Evolutionary conservation across 2,329 filamentous ascomycete species (phyloP).

Genomic region (Penicillium capsulatum): DNA sequence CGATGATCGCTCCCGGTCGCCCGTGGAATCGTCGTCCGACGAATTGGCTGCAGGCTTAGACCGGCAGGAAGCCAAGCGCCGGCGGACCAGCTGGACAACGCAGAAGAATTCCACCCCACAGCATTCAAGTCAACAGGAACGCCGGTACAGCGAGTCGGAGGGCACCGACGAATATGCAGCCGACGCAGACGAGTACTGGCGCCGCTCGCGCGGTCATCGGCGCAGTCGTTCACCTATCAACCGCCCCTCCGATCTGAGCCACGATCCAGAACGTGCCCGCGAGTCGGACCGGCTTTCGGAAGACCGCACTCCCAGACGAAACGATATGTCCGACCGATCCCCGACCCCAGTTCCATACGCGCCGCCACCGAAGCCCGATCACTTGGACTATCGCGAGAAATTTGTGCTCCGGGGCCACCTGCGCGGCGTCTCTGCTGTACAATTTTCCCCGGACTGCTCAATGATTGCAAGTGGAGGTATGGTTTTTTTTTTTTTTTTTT

Average conservation of each 20-base stretch:
- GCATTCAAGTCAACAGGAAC: slow-evolving; percentile 24
- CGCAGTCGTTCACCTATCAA: slow-evolving; percentile 24
- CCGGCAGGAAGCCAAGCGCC: slow-evolving; percentile 34
- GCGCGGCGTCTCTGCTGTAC: slow-evolving; percentile 74
- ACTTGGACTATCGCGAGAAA: slow-evolving; percentile 64
- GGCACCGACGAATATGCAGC: slow-evolving; percentile 46
- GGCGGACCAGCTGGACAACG: slow-evolving; percentile 34
- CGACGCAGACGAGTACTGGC: slow-evolving; percentile 38
- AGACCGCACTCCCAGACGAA: slow-evolving; percentile 14
- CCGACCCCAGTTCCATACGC: slow-evolving; percentile 38
- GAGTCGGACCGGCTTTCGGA: slow-evolving; percentile 18
- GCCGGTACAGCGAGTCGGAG: slow-evolving; percentile 32
- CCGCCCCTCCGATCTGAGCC: slow-evolving; percentile 12
- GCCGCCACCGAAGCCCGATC: slow-evolving; percentile 49
- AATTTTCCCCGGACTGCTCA: slow-evolving; percentile 83
- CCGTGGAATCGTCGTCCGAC: slow-evolving; percentile 37
- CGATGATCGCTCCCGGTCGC: slow-evolving; percentile 25
- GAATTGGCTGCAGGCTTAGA: slow-evolving; percentile 38
- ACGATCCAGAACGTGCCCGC: slow-evolving; percentile 6
- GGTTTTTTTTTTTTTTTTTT: slow-evolving; percentile 21
- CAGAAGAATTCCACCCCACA: slow-evolving; percentile 31
- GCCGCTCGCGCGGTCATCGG: slow-evolving; percentile 24
- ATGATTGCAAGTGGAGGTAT: slow-evolving; percentile 82
- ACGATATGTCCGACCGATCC: slow-evolving; percentile 29
- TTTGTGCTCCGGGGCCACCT: slow-evolving; percentile 73